These are phyloP conservation scores for Leishmania tropica DNA, from an alignment of 208 protist species.

Conservation along the genomic window DNA sequence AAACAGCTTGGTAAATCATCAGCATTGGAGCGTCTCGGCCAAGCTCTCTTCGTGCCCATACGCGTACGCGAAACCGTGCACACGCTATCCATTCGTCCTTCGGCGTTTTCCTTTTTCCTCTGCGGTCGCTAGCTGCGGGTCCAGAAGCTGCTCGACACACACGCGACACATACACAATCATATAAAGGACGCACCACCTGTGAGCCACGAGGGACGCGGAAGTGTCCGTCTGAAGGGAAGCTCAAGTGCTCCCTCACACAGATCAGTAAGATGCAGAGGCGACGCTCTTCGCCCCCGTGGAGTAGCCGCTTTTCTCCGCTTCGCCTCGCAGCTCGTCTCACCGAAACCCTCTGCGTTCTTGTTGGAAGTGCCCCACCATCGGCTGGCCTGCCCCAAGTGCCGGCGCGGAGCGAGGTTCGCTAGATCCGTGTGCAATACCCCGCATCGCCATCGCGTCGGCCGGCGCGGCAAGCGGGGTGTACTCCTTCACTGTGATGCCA, in stretches of 20 bases:
- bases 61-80: not conserved
- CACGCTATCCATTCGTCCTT: not conserved
- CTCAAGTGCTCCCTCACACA: not conserved
- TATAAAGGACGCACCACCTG: not conserved
- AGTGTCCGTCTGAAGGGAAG: not conserved
- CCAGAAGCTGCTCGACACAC: not conserved
- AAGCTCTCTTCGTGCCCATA: no score
- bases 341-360: slow-evolving; percentile 75
- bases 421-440: slow-evolving; percentile 38
- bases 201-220: not conserved
- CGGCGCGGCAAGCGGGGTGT: slow-evolving; percentile 65
- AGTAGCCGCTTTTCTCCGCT: not conserved
- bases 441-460: slow-evolving; percentile 71
- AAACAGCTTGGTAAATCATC: not conserved
- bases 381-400: slow-evolving; percentile 52
- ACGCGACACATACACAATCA: not conserved
- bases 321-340: slow-evolving; percentile 15
- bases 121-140: not conserved
- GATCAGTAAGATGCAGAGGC: not conserved
- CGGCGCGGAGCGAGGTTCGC: slow-evolving; percentile 14
- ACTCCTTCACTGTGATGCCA: slow-evolving; percentile 78
- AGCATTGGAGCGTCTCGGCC: not conserved
- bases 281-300: not conserved
- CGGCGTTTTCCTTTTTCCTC: not conserved
- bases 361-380: slow-evolving; percentile 79